A percentile compares a stretch with the other conserved stretches of the same genome.
These are phyloP conservation scores for Dioscorea zingiberensis DNA, from an alignment of 106 monocot species.

Conservation along the genomic window DNA sequence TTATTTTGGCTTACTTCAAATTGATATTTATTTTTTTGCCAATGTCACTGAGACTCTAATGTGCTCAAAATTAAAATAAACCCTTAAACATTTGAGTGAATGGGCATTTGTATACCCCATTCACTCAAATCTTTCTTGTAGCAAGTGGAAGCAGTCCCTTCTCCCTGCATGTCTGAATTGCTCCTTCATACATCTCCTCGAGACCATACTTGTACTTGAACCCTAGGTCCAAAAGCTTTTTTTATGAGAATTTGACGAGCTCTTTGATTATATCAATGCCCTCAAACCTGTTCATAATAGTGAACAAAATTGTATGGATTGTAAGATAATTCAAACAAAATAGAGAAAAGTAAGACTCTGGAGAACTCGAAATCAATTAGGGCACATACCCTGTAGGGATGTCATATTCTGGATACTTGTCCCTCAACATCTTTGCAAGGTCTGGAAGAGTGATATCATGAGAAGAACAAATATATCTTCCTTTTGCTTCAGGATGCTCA, in stretches of 20 bases:
- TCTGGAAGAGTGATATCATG: slow-evolving; percentile 39
- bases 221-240: slow-evolving; percentile 39
- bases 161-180: slow-evolving; percentile 53
- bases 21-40: too few species aligned
- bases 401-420: slow-evolving; percentile 38
- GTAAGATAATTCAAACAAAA: too few species aligned
- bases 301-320: too few species aligned
- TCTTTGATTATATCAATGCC: slow-evolving; percentile 23
- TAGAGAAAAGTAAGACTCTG: not conserved
- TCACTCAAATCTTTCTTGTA: too few species aligned
- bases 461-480: slow-evolving; percentile 69
- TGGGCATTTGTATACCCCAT: too few species aligned
- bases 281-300: slow-evolving; percentile 30
- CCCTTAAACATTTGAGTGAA: too few species aligned
- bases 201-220: slow-evolving; percentile 38
- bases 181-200: slow-evolving; percentile 44
- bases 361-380: too few species aligned
- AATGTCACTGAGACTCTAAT: too few species aligned
- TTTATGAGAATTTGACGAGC: slow-evolving; percentile 28
- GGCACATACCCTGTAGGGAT: slow-evolving; percentile 36
- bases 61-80: too few species aligned
- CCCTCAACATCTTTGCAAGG: slow-evolving; percentile 36
- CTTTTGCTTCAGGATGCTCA: slow-evolving; percentile 45
- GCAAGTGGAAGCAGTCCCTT: slow-evolving; percentile 44
- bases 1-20: too few species aligned